phyloP scores from a whole-genome alignment of 352 stramenopile species.

The Pythium inflatum region DNA sequence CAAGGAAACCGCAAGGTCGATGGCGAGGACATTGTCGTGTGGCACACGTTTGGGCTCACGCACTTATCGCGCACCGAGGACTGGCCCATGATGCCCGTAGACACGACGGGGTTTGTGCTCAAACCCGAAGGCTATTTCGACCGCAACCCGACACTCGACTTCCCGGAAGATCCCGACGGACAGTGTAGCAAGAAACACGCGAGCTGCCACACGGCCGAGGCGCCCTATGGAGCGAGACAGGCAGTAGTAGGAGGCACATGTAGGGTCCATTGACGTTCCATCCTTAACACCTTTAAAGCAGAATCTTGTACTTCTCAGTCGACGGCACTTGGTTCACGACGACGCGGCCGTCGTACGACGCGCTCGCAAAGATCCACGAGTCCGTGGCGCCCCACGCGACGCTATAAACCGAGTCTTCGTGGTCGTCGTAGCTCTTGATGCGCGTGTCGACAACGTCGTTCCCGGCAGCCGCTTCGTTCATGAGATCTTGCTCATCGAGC shows the following conservation, averaged over 20 bases:
- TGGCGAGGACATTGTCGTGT: too few relatives aligned
- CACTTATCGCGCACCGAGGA: slow-evolving; percentile 75
- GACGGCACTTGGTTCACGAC: slow-evolving; percentile 96
- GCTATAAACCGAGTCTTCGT: slow-evolving; percentile 94
- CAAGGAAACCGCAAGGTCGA: too few relatives aligned
- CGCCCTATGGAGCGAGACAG: too few relatives aligned
- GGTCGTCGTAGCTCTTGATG: slow-evolving; percentile 92
- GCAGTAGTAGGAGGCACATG: too few relatives aligned
- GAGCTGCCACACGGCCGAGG: too few relatives aligned
- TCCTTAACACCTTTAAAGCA: too few relatives aligned
- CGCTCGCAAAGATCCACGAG: slow-evolving; percentile 96
- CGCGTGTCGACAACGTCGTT: slow-evolving; percentile 70
- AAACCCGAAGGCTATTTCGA: slow-evolving; percentile 72
- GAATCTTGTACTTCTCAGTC: slow-evolving; percentile 99
- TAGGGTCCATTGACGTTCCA: too few relatives aligned
- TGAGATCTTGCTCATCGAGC: slow-evolving; percentile 84
- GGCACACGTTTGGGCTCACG: slow-evolving; percentile 67
- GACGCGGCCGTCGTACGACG: slow-evolving; percentile 96
- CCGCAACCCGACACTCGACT: slow-evolving; percentile 59
- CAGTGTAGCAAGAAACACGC: neutral
- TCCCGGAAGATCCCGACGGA: slow-evolving; percentile 47
- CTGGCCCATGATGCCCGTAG: slow-evolving; percentile 79
- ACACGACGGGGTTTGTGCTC: slow-evolving; percentile 70
- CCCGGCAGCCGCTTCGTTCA: slow-evolving; percentile 58
- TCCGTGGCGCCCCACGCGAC: slow-evolving; percentile 93